Evolutionary conservation across 2,329 filamentous ascomycete genomes (phyloP).

Genomic region (Parafenestella ontariensis): DNA sequence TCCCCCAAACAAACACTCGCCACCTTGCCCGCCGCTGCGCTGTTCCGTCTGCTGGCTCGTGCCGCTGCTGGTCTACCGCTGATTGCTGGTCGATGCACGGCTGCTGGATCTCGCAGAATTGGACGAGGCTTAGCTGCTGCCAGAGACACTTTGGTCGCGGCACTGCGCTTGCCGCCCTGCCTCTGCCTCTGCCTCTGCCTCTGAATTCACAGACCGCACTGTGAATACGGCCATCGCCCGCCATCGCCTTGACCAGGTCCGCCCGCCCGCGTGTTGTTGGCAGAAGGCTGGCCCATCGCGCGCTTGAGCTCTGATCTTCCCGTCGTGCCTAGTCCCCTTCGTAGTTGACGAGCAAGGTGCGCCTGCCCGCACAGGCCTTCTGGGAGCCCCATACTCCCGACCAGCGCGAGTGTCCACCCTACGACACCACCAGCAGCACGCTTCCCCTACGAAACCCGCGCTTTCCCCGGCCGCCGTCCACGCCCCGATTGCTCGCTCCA

Average conservation of each 20-base stretch:
- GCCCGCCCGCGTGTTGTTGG: not conserved
- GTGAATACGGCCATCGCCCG: not conserved
- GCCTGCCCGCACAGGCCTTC: constrained; percentile 2
- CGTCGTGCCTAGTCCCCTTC: not conserved
- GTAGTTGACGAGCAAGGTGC: constrained; percentile 10
- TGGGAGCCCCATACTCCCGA: constrained; percentile 4
- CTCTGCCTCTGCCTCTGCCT: not conserved
- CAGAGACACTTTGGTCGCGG: not conserved
- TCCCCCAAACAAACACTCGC: not conserved
- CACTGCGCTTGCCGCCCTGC: not conserved
- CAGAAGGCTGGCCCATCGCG: not conserved
- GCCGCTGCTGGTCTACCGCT: constrained; percentile 5
- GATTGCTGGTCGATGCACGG: not conserved
- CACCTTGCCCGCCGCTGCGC: not conserved
- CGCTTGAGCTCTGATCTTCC: constrained; percentile 14
- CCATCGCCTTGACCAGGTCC: not conserved
- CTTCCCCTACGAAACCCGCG: constrained; percentile 8
- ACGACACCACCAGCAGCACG: constrained; percentile 15
- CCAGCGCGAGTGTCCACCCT: constrained; percentile 10
- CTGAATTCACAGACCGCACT: not conserved
- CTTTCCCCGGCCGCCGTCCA: constrained; percentile 6
- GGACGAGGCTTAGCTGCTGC: constrained; percentile 5
- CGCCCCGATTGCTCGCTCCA: constrained; percentile 11
- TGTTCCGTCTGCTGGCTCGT: constrained; percentile 9
- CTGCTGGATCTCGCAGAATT: constrained; percentile 1